Evolutionary conservation across 2,329 filamentous ascomycete species (phyloP), one percentile per base, ranked within the genome.

Genomic region (Colletotrichum chrysophilum): DNA sequence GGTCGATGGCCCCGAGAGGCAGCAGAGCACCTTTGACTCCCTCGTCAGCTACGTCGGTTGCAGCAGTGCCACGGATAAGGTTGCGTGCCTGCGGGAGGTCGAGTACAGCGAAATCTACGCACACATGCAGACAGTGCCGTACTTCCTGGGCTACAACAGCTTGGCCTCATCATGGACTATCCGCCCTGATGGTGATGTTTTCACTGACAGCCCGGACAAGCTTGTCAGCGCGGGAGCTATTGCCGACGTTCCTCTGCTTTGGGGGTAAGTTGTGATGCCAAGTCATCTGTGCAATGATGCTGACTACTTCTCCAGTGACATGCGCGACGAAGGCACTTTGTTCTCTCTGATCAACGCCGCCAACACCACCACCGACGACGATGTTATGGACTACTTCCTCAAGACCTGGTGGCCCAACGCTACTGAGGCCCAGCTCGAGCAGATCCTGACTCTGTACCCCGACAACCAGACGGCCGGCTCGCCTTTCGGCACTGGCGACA

Each of bases 271-370:
- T 21, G n/a, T 52, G 43, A 21, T 52, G 7, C 43, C 0, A 24
- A 12, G 6, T 52, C n/a, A 52, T 13, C 43, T 52, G 6, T 13
- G 43, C 2, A 21, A 52, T 24, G n/a, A 24, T 52, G n/a, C 43
- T 52, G 13, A 52, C 12, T 52, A 13, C 43, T 7, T 24, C n/a
- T 13, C 6, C 12, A 52, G 43, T 52, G 43, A 52, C 43, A 52
- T 52, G 43, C 43, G 43, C 10, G 43, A 52, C 43, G 43, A 52
- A 21, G 43, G 43, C 43, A 52, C n/a, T 13, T 6, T 52, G 4
- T 93, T 93, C 80, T 86, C 90, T 7, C 85, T 93, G n/a, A 87
- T 89, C 78, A 90, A 91, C 66, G 79, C 81, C 32, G 92, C 93
- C 79, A 85, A 93, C 60, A 91, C 87, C 16, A 92, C 88, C 2